Conservation (phyloP, 2,329 filamentous ascomycete genomes). For the Penicillium sp. region DNA sequence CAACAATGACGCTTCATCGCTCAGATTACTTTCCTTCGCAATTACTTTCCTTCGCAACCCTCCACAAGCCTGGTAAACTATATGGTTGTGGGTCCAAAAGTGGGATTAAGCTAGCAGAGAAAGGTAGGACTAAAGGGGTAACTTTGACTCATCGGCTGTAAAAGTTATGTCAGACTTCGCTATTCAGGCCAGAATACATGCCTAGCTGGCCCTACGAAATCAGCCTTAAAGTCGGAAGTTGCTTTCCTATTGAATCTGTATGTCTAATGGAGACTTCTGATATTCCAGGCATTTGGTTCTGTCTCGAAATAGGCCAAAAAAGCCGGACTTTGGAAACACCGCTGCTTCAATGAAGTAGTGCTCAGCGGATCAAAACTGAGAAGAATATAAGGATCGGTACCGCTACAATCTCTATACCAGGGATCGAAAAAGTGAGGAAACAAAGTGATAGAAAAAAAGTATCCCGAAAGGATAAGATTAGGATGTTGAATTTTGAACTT, state of each 20-base stretch:
- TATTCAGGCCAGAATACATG: too few relatives aligned
- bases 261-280: not conserved
- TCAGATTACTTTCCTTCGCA: slow-evolving; percentile 14
- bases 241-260: too few relatives aligned
- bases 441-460: slow-evolving; percentile 3
- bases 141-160: too few relatives aligned
- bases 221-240: too few relatives aligned
- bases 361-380: not conserved
- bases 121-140: too few relatives aligned
- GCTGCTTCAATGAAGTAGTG: slow-evolving; percentile 6
- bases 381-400: slow-evolving; percentile 1
- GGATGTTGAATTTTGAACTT: slow-evolving; percentile 23
- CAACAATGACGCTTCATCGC: slow-evolving; percentile 25
- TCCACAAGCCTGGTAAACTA: slow-evolving; percentile 17
- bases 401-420: slow-evolving; percentile 14
- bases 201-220: too few relatives aligned
- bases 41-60: too few relatives aligned
- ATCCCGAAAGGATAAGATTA: slow-evolving; percentile 10
- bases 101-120: too few relatives aligned
- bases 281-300: not conserved
- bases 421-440: slow-evolving; percentile 5
- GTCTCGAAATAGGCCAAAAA: not conserved
- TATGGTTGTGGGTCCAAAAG: too few relatives aligned
- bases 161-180: too few relatives aligned
- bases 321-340: slow-evolving; percentile 1